Evolutionary conservation across 805 yeast species (phyloP).

Genomic region (Candida stauntonica): DNA sequence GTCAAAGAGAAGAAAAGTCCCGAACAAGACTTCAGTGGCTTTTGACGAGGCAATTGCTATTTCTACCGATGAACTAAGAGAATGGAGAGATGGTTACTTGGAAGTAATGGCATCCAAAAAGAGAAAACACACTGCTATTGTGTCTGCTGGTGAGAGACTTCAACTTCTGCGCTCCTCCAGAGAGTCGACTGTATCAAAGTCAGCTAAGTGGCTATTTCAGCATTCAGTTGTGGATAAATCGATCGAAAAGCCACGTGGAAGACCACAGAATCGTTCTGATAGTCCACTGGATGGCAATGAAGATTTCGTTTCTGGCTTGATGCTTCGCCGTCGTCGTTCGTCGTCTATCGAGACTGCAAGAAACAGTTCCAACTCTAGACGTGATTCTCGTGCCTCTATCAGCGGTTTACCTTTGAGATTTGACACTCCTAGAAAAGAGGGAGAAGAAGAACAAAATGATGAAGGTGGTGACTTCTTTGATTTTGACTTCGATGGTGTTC

Average conservation of each 20-base stretch:
- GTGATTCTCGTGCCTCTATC: slow-evolving; percentile 23
- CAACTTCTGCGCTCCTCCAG: neutral
- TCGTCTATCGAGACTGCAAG: slow-evolving; percentile 24
- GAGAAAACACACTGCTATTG: neutral
- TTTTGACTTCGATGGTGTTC: slow-evolving; percentile 2
- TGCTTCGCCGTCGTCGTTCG: slow-evolving; percentile 19
- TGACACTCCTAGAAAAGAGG: neutral
- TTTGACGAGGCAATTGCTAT: slow-evolving; percentile 21
- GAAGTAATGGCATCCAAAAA: slow-evolving; percentile 11
- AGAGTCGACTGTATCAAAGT: neutral
- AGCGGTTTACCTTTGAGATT: slow-evolving; percentile 17
- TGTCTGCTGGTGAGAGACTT: neutral
- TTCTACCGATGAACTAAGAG: slow-evolving; percentile 22
- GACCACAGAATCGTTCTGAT: slow-evolving; percentile 1
- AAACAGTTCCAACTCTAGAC: slow-evolving; percentile 22
- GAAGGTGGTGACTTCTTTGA: slow-evolving; percentile 6
- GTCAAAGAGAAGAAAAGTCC: slow-evolving; percentile 10
- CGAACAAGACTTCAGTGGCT: slow-evolving; percentile 1
- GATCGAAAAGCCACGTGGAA: slow-evolving; percentile 2
- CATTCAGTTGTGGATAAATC: too few relatives aligned
- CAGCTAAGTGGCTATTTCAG: neutral
- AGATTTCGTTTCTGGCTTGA: slow-evolving; percentile 25
- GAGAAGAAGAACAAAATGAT: neutral
- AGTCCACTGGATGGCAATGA: slow-evolving; percentile 7
- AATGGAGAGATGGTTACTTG: slow-evolving; percentile 23